Conservation (phyloP, 148 eudicot species). For the Rhododendron kiyosumense region DNA sequence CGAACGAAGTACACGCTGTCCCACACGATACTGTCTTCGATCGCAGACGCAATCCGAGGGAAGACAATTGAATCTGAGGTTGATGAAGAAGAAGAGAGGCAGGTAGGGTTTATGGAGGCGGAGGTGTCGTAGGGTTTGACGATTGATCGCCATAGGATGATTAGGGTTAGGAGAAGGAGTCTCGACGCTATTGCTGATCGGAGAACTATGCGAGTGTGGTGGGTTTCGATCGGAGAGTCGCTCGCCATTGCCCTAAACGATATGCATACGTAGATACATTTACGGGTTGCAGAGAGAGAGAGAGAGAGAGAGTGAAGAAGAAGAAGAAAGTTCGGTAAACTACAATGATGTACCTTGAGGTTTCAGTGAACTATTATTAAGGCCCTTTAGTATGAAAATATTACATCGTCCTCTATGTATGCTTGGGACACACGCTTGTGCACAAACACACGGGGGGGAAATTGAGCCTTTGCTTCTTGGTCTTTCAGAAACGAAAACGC, state of each 20-base stretch:
- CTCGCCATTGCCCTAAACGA: slow-evolving; percentile 13
- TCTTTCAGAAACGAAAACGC: too few relatives aligned
- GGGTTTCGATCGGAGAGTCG: slow-evolving; percentile 1
- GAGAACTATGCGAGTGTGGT: slow-evolving; percentile 29
- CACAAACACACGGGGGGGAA: too few relatives aligned
- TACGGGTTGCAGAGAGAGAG: not conserved
- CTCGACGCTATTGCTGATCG: slow-evolving; percentile 58
- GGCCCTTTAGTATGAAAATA: not conserved
- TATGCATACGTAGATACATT: not conserved
- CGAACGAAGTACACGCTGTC: slow-evolving; percentile 81
- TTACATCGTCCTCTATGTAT: too few relatives aligned
- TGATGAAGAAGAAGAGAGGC: slow-evolving; percentile 33
- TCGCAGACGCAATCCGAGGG: slow-evolving; percentile 49
- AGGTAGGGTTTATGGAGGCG: slow-evolving; percentile 75
- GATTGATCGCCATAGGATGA: slow-evolving; percentile 57
- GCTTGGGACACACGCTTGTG: too few relatives aligned
- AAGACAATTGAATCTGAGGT: slow-evolving; percentile 19
- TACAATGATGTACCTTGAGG: not conserved
- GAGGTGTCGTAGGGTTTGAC: slow-evolving; percentile 83
- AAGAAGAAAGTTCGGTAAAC: not conserved
- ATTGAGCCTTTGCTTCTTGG: too few relatives aligned
- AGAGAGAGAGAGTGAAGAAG: not conserved
- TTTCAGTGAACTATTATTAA: not conserved
- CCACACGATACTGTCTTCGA: slow-evolving; percentile 82
- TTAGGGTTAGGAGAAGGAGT: slow-evolving; percentile 45